A percentile compares a stretch with the other conserved stretches of the same genome.
Conservation (phyloP, 2,329 filamentous ascomycete species). For the Cadophora sp. region DNA sequence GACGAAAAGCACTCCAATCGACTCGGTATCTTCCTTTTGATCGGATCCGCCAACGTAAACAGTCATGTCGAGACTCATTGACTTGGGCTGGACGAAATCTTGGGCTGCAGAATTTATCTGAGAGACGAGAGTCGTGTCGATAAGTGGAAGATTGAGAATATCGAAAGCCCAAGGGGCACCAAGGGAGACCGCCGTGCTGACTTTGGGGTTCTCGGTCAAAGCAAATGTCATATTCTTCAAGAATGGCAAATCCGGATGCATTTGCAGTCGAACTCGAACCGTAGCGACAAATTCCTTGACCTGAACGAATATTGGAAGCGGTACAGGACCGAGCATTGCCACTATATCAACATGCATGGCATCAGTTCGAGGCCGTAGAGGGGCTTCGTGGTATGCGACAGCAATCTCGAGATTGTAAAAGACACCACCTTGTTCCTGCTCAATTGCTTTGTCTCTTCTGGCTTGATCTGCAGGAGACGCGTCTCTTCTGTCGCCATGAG, state of each 20-base stretch:
- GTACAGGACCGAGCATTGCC: slow-evolving; percentile 32
- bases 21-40: slow-evolving; percentile 32
- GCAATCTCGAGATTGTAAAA: slow-evolving; percentile 36
- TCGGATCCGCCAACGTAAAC: slow-evolving; percentile 34
- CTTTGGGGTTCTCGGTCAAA: slow-evolving; percentile 33
- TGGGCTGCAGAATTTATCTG: slow-evolving; percentile 31
- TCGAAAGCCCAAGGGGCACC: slow-evolving; percentile 35
- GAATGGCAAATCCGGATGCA: slow-evolving; percentile 36
- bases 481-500: slow-evolving; percentile 29
- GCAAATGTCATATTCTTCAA: slow-evolving; percentile 35
- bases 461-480: slow-evolving; percentile 23
- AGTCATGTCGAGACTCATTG: slow-evolving; percentile 36
- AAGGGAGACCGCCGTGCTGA: slow-evolving; percentile 32
- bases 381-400: slow-evolving; percentile 34
- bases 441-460: slow-evolving; percentile 29
- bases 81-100: slow-evolving; percentile 35
- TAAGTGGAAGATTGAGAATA: slow-evolving; percentile 33
- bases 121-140: slow-evolving; percentile 30
- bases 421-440: slow-evolving; percentile 32
- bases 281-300: slow-evolving; percentile 36
- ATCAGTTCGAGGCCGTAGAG: slow-evolving; percentile 32
- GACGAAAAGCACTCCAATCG: slow-evolving; percentile 33
- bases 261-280: slow-evolving; percentile 32
- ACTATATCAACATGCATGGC: slow-evolving; percentile 35
- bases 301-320: slow-evolving; percentile 32